A percentile compares a stretch with the other conserved stretches of the same genome.
Conservation (phyloP, 352 stramenopile species). For the Detonula confervacea region DNA sequence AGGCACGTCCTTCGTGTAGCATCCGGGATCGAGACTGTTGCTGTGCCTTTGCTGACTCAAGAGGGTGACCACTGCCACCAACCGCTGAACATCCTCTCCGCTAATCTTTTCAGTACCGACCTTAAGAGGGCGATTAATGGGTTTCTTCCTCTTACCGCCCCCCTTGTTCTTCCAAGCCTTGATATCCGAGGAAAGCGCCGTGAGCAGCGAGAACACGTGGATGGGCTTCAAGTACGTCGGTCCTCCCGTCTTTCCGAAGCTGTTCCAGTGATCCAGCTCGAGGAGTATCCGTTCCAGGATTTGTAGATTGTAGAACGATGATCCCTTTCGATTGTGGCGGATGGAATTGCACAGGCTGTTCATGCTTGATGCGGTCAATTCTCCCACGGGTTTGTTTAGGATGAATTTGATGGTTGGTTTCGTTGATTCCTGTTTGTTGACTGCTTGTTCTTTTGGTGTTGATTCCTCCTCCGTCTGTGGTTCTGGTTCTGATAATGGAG, state of each 20-base stretch:
- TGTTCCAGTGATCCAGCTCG: constrained; percentile 30
- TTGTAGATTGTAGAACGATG: constrained; percentile 29
- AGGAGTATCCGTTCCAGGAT: constrained; percentile 46
- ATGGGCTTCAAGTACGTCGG: constrained; percentile 40
- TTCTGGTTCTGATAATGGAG: not conserved
- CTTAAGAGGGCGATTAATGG: not conserved
- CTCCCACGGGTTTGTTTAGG: constrained; percentile 21
- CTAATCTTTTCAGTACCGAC: constrained; percentile 1
- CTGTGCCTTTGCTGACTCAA: constrained; percentile 24
- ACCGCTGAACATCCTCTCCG: constrained; percentile 22
- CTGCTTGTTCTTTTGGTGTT: not conserved
- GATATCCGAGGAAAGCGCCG: constrained; percentile 34
- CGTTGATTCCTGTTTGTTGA: not conserved
- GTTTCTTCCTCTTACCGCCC: too few relatives aligned
- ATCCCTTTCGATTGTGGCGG: constrained; percentile 18
- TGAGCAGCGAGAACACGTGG: constrained; percentile 49
- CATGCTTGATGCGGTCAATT: constrained; percentile 28
- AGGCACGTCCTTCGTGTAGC: constrained; percentile 47
- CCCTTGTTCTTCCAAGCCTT: constrained; percentile 27
- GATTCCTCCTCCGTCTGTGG: not conserved
- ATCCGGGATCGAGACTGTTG: constrained; percentile 19
- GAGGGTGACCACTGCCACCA: constrained; percentile 16
- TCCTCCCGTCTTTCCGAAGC: not conserved
- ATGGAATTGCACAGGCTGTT: constrained; percentile 46
- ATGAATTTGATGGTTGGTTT: constrained; percentile 26